A percentile compares a stretch with the other conserved stretches of the same genome.
Conservation (phyloP, 2,329 filamentous ascomycete species). For the Colletotrichum musicola region DNA sequence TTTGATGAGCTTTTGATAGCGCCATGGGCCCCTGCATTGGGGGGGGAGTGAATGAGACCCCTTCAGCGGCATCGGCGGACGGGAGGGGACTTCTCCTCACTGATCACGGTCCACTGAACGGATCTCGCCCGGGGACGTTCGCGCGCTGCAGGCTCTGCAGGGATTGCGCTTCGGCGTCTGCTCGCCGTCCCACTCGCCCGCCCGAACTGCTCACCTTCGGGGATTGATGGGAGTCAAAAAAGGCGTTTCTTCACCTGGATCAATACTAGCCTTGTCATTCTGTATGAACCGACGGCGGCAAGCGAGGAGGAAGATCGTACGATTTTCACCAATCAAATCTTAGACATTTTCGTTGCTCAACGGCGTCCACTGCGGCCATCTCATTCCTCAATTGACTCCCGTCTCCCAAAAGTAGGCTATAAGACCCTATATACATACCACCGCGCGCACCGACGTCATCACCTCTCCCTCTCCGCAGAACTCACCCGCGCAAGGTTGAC, state of each 20-base stretch:
- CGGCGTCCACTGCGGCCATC: no score
- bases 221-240: conserved; percentile 30
- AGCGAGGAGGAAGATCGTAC: conserved; percentile 21
- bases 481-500: neutral
- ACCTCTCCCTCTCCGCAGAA: conserved; percentile 8
- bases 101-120: conserved; percentile 2
- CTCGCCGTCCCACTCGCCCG: conserved; percentile 21
- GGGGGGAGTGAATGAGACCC: neutral
- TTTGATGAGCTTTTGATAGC: conserved; percentile 36
- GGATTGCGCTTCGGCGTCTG: conserved; percentile 34
- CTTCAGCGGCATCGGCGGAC: conserved; percentile 25
- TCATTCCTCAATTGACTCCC: neutral
- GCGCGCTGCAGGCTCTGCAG: conserved; percentile 8
- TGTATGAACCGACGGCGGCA: neutral
- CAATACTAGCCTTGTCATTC: neutral
- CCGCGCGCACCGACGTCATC: conserved; percentile 29
- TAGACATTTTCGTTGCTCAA: neutral
- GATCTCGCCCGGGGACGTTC: neutral
- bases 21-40: conserved; percentile 20
- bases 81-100: neutral
- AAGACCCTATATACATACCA: no score
- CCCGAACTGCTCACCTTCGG: conserved; percentile 27
- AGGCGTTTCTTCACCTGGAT: conserved; percentile 3
- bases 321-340: conserved; percentile 31
- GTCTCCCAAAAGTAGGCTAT: no score